Conservation (phyloP, 2,329 filamentous ascomycete species). For the Epichloe gansuensis region DNA sequence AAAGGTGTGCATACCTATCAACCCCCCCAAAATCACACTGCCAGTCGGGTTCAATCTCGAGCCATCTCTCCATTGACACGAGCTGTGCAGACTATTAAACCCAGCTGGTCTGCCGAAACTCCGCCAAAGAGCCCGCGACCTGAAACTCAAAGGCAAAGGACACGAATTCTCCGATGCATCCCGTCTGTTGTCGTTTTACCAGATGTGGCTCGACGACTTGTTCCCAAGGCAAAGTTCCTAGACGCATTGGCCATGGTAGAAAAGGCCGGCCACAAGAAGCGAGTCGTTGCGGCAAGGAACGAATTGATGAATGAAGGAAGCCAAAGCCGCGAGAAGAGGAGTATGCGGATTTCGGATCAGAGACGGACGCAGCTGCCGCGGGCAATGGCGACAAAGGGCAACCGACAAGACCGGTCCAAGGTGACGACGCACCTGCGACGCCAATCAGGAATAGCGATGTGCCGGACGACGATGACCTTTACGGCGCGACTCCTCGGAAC, state of each 20-base stretch:
- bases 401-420: background rate
- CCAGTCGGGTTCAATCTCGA: background rate
- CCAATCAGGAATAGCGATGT: conserved; percentile 12
- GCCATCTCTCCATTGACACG: background rate
- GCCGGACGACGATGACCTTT: conserved; percentile 38
- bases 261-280: conserved; percentile 78
- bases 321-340: conserved; percentile 30
- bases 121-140: conserved; percentile 53
- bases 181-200: conserved; percentile 77
- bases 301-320: conserved; percentile 75
- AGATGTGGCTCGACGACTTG: conserved; percentile 91
- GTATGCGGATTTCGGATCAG: conserved; percentile 19
- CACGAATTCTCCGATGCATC: conserved; percentile 88
- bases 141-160: conserved; percentile 84
- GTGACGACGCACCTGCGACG: conserved; percentile 14
- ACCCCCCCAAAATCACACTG: background rate
- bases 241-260: conserved; percentile 87
- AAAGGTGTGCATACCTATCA: conserved; percentile 35
- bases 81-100: conserved; percentile 57
- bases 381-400: conserved; percentile 19
- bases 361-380: conserved; percentile 8
- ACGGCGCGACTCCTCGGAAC: conserved; percentile 37
- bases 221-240: conserved; percentile 91
- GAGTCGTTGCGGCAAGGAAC: conserved; percentile 59
- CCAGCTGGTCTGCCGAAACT: conserved; percentile 74